These are phyloP conservation scores for Kluyveromyces dobzhanskii DNA, from an alignment of 805 yeast species.

Conservation along the genomic window DNA sequence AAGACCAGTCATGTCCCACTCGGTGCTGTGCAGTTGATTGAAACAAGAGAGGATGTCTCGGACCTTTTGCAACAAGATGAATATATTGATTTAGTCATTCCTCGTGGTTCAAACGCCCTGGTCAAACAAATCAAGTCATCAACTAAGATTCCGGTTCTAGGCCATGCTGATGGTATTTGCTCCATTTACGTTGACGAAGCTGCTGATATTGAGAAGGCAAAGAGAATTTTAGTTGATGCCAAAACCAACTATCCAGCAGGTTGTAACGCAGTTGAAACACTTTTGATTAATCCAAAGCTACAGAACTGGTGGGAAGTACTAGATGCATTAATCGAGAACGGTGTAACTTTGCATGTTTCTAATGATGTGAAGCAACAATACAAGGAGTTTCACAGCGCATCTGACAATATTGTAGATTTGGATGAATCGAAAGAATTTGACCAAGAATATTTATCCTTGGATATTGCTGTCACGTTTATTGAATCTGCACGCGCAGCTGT, in stretches of 20 bases:
- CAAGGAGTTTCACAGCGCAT: conserved; percentile 9
- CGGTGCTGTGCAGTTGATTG: conserved; percentile 77
- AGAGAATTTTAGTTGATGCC: conserved; percentile 68
- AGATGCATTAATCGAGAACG: conserved; percentile 45
- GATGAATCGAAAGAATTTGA: conserved; percentile 55
- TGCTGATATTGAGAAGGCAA: conserved; percentile 73
- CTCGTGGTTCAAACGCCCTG: conserved; percentile 93
- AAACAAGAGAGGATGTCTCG: conserved; percentile 83
- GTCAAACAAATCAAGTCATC: conserved; percentile 78
- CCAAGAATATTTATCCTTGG: conserved; percentile 76
- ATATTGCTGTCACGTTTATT: conserved; percentile 66
- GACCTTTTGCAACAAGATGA: conserved; percentile 77
- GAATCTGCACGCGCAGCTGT: conserved; percentile 63
- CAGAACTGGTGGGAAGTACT: conserved; percentile 32
- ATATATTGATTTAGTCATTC: conserved; percentile 90
- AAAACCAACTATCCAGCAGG: conserved; percentile 98
- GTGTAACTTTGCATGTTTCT: conserved; percentile 68
- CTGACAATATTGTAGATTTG: conserved; percentile 33
- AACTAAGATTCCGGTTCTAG: conserved; percentile 93
- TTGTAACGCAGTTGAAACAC: conserved; percentile 93
- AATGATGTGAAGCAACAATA: conserved; percentile 33
- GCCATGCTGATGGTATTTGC: conserved; percentile 98
- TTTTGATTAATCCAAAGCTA: conserved; percentile 44
- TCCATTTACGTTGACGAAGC: conserved; percentile 73
- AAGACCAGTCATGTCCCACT: conserved; percentile 63